These are phyloP conservation scores for Daldinia bambusicola DNA, from an alignment of 495 filamentous ascomycete species.

Conservation along the genomic window DNA sequence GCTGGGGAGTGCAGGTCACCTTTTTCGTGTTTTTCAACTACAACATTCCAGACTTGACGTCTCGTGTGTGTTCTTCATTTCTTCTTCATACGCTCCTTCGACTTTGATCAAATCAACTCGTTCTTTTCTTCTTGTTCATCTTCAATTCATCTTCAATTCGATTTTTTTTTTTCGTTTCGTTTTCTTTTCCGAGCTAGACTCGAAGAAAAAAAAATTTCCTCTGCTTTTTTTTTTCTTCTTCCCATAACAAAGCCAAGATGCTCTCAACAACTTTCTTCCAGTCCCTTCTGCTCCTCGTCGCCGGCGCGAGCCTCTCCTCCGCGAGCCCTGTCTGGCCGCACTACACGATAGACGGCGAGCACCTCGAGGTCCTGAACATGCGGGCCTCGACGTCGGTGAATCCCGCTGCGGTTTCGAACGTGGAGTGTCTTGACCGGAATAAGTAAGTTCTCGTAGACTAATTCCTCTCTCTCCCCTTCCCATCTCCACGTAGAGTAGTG, in stretches of 20 bases:
- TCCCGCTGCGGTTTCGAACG: slow-evolving; percentile 49
- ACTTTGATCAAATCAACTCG: neutral
- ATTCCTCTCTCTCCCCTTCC: neutral
- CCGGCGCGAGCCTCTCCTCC: slow-evolving; percentile 28
- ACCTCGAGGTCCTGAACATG: slow-evolving; percentile 51
- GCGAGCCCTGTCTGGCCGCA: slow-evolving; percentile 43
- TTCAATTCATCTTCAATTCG: no score
- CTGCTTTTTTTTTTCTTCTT: no score
- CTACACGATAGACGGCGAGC: slow-evolving; percentile 43
- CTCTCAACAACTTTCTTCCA: slow-evolving; percentile 37
- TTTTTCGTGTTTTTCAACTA: neutral
- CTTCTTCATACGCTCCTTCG: slow-evolving; percentile 18
- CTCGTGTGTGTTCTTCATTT: slow-evolving; percentile 9
- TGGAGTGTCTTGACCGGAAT: slow-evolving; percentile 50
- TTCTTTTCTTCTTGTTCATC: slow-evolving; percentile 1
- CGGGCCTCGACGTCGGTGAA: slow-evolving; percentile 49
- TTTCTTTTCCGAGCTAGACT: slow-evolving; percentile 6
- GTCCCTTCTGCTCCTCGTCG: slow-evolving; percentile 32
- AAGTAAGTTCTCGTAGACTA: slow-evolving; percentile 42
- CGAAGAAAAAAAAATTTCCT: neutral
- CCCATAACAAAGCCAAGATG: slow-evolving; percentile 31
- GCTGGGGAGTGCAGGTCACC: slow-evolving; percentile 39
- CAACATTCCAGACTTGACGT: slow-evolving; percentile 42
- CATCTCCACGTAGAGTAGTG: no score
- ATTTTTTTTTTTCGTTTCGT: no score